Percentiles rank a stretch among this genome's conserved stretches.
Conservation (phyloP, 805 yeast species). For the Starmera amethionina region DNA sequence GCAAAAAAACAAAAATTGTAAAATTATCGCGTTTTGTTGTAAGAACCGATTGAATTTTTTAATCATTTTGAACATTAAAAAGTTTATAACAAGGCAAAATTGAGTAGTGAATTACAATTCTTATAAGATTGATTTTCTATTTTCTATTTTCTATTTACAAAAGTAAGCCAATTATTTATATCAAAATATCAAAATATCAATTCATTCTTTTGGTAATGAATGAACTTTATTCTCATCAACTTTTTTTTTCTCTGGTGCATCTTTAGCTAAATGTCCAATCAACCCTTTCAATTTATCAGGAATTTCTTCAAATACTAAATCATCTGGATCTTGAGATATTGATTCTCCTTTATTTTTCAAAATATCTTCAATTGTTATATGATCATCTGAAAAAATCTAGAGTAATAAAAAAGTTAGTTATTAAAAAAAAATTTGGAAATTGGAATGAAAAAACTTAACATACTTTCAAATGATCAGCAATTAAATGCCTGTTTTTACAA, state of each 20-base stretch:
- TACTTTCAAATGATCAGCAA: constrained; percentile 74
- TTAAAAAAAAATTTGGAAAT: not conserved
- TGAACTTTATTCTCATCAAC: not conserved
- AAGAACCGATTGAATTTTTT: no score
- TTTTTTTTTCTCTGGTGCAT: constrained; percentile 41
- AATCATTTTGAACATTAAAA: no score
- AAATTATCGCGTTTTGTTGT: no score
- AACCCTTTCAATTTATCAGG: constrained; percentile 41
- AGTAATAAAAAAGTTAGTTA: constrained; percentile 15
- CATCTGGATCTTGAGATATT: constrained; percentile 54
- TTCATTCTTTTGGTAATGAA: not conserved
- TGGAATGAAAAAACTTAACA: constrained; percentile 10
- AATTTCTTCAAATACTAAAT: constrained; percentile 59
- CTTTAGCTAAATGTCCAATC: constrained; percentile 61
- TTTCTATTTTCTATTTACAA: no score
- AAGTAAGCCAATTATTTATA: no score
- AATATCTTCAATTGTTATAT: constrained; percentile 72
- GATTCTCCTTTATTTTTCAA: constrained; percentile 67
- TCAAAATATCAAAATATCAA: not conserved
- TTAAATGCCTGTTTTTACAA: constrained; percentile 78
- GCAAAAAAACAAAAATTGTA: no score
- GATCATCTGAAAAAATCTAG: constrained; percentile 68
- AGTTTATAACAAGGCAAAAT: no score
- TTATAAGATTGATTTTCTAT: no score
- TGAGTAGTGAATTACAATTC: no score